Base-by-base conservation (phyloP, 345 rosid species). In the Isatis tinctoria region DNA sequence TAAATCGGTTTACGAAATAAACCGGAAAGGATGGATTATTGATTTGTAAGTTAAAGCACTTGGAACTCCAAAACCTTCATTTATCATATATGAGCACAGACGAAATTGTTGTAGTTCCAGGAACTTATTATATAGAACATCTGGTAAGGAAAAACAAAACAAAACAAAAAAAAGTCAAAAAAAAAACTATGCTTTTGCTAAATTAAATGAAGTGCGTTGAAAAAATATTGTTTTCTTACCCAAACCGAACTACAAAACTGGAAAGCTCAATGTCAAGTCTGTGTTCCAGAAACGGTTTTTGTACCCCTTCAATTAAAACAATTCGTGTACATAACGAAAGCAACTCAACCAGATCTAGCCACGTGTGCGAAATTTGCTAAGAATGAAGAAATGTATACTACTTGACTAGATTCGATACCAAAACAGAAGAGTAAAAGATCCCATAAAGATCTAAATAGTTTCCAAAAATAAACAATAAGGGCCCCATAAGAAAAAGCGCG, bases 401-500 rank as follows among this genome's bases (percentile, higher is more conserved):
- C 20, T 56, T 56, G 61, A 56, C 61, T n/a, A 30, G 22, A 14
- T 14, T 56, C 60, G 3, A 7, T 32, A 32, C 5, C 7, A 30
- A n/a, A n/a, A 16, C 3, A n/a, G n/a, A 3, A 3, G 59, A 64
- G 9, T 27, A 26, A n/a, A 44, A 62, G 9, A 36, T 62, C 39
- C 39, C 11, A 1, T 1, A 8, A 9, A 24, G n/a, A 33, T 9
- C 28, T 5, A 33, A 44, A 57, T 32, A 1, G 4, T 47, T 11
- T 10, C 59, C 30, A 28, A 63, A 72, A 20, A 70, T 35, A 16
- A 60, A 8, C 33, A 61, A 8, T 58, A 39, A 0, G 24, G 64
- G 40, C 0, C 53, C 73, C 67, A 48, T 37, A 67, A 2, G 1
- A n/a, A 37, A 37, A 75, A 60, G 68, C 79, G 79, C 48, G 79